phyloP scores from a whole-genome alignment of 2,329 filamentous ascomycete genomes.

The Geosmithia flava region DNA sequence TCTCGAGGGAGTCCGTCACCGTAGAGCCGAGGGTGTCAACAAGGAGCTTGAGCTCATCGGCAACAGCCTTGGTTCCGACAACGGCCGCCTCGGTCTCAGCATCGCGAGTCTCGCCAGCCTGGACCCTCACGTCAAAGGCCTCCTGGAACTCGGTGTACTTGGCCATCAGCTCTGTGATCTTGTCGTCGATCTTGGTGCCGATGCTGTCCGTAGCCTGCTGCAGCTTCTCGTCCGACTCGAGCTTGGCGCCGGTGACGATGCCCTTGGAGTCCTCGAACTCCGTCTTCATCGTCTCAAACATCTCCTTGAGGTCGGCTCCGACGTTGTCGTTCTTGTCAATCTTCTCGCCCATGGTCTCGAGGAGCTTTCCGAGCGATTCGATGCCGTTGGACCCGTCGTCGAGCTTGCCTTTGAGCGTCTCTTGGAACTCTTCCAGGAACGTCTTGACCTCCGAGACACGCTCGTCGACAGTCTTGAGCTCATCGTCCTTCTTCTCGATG shows the following conservation, averaged over 20 bases:
- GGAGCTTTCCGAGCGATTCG: slow-evolving; percentile 58
- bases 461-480: slow-evolving; percentile 53
- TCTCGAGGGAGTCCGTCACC: slow-evolving; percentile 73
- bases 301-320: slow-evolving; percentile 53
- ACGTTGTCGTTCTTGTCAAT: slow-evolving; percentile 44
- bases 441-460: slow-evolving; percentile 68
- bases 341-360: slow-evolving; percentile 54
- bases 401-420: slow-evolving; percentile 63
- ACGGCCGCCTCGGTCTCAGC: slow-evolving; percentile 62
- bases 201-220: slow-evolving; percentile 43
- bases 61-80: slow-evolving; percentile 61
- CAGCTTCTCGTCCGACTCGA: slow-evolving; percentile 74
- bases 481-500: slow-evolving; percentile 37
- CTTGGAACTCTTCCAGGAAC: slow-evolving; percentile 67
- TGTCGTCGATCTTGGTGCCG: slow-evolving; percentile 46
- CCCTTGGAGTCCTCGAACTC: slow-evolving; percentile 83
- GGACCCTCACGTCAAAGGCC: slow-evolving; percentile 60
- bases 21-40: slow-evolving; percentile 75
- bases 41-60: slow-evolving; percentile 77
- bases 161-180: slow-evolving; percentile 62
- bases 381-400: slow-evolving; percentile 62
- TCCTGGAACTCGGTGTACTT: slow-evolving; percentile 84
- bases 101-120: slow-evolving; percentile 61
- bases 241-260: slow-evolving; percentile 65
- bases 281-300: slow-evolving; percentile 63